A percentile compares a stretch with the other conserved stretches of the same genome.
phyloP scores from a whole-genome alignment of 768 basidiomycete species.

The Lactarius sp. region DNA sequence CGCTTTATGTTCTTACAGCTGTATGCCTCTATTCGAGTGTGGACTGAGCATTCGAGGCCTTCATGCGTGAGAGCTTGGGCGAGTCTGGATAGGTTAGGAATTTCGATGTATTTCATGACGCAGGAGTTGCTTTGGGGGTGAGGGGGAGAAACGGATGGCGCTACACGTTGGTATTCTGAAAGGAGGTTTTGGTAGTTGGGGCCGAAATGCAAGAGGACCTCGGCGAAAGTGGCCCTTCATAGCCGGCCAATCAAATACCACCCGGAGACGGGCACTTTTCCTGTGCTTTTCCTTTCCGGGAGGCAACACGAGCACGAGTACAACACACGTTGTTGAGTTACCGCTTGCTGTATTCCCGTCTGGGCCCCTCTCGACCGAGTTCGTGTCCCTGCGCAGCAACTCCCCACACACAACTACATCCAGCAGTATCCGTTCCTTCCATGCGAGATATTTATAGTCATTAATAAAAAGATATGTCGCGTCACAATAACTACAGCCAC shows the following conservation, averaged over 20 bases:
- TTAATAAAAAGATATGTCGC: background rate
- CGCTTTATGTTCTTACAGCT: conserved; percentile 96
- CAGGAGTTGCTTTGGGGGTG: background rate
- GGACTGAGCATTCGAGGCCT: conserved; percentile 82
- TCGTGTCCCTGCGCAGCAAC: background rate
- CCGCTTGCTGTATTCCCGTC: too few relatives aligned
- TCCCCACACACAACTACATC: background rate
- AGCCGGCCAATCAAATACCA: conserved; percentile 4
- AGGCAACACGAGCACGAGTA: too few relatives aligned
- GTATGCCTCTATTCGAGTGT: conserved; percentile 94
- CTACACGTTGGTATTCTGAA: background rate
- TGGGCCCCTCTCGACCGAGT: background rate
- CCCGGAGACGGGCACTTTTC: background rate
- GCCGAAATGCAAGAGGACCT: background rate
- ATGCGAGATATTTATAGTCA: background rate
- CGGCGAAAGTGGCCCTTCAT: background rate
- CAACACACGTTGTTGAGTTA: background rate
- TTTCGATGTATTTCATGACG: conserved; percentile 88
- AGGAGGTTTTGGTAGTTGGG: background rate
- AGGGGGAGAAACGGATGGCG: background rate
- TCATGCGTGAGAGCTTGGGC: conserved; percentile 78
- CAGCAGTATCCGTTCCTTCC: background rate
- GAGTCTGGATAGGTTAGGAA: conserved; percentile 71
- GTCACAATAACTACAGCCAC: too few relatives aligned
- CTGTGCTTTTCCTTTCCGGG: too few relatives aligned